Evolutionary conservation across 768 basidiomycete genomes (phyloP).

Genomic region (Boletus subparvulus): DNA sequence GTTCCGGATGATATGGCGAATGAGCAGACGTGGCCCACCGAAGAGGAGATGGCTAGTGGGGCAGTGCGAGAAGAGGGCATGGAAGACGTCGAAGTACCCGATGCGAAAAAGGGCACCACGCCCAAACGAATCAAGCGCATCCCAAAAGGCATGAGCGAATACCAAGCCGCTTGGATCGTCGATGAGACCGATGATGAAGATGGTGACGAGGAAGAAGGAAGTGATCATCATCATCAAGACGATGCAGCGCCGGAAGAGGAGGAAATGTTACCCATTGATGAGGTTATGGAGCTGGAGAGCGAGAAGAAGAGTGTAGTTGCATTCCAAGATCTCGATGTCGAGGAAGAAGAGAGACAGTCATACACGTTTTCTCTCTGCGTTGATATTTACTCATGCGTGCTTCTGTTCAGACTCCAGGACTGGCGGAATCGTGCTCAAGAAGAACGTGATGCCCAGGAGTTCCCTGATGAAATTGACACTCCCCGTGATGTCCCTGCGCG

Average conservation of each 20-base stretch:
- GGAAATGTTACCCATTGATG: slow-evolving; percentile 59
- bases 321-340: slow-evolving; percentile 76
- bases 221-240: slow-evolving; percentile 39
- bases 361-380: slow-evolving; percentile 26
- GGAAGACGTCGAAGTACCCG: slow-evolving; percentile 44
- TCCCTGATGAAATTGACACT: slow-evolving; percentile 96
- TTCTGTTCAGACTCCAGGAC: slow-evolving; percentile 52
- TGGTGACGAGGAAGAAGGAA: slow-evolving; percentile 43
- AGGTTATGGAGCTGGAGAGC: slow-evolving; percentile 55
- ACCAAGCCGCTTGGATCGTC: slow-evolving; percentile 95
- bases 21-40: slow-evolving; percentile 98
- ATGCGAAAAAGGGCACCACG: slow-evolving; percentile 69
- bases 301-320: slow-evolving; percentile 51
- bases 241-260: slow-evolving; percentile 47
- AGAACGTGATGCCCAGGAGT: slow-evolving; percentile 79
- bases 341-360: slow-evolving; percentile 87
- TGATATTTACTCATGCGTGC: background rate
- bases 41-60: slow-evolving; percentile 80
- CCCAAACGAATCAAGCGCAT: slow-evolving; percentile 78
- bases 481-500: slow-evolving; percentile 80
- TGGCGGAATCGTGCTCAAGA: slow-evolving; percentile 73
- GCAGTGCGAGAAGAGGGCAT: slow-evolving; percentile 18
- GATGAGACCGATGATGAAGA: slow-evolving; percentile 75
- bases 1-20: slow-evolving; percentile 87
- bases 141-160: slow-evolving; percentile 95